These are phyloP conservation scores for Salix exigua DNA, from an alignment of 345 rosid species.

Conservation along the genomic window DNA sequence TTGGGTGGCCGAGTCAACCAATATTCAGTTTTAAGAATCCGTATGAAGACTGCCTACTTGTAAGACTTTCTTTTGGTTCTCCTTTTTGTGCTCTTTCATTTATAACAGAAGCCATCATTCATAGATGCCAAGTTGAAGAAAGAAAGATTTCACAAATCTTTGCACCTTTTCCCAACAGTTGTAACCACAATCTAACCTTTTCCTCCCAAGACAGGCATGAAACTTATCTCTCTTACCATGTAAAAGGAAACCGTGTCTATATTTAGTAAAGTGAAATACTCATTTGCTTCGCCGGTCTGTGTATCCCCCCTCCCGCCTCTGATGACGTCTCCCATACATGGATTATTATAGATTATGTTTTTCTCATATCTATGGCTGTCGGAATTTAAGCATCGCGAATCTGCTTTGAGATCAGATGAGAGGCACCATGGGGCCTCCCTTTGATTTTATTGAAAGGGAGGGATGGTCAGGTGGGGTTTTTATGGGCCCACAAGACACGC, in stretches of 20 bases:
- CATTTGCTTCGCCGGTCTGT: slow-evolving; percentile 20
- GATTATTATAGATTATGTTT: slow-evolving; percentile 28
- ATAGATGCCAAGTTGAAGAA: slow-evolving; percentile 65
- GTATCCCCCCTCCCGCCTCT: slow-evolving; percentile 34
- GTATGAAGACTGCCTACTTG: slow-evolving; percentile 66
- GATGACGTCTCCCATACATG: slow-evolving; percentile 24
- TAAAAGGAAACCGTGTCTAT: slow-evolving; percentile 34
- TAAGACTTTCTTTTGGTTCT: slow-evolving; percentile 40
- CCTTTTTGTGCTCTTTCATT: slow-evolving; percentile 33
- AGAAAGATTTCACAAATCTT: slow-evolving; percentile 77
- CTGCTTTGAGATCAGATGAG: slow-evolving; percentile 47
- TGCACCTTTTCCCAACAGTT: slow-evolving; percentile 71
- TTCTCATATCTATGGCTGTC: slow-evolving; percentile 34
- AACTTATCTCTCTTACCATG: slow-evolving; percentile 30
- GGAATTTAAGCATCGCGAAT: slow-evolving; percentile 41
- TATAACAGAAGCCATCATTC: slow-evolving; percentile 46
- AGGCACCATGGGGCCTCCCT: slow-evolving; percentile 34
- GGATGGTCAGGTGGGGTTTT: slow-evolving; percentile 31
- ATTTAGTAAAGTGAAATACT: slow-evolving; percentile 9
- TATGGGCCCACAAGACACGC: slow-evolving; percentile 37
- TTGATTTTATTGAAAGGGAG: slow-evolving; percentile 31
- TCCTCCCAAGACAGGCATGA: slow-evolving; percentile 43
- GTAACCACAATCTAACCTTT: slow-evolving; percentile 58
- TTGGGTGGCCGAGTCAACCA: slow-evolving; percentile 57
- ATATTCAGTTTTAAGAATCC: slow-evolving; percentile 49